Percentiles rank a stretch among this genome's conserved stretches.
Conservation (phyloP, 2,329 filamentous ascomycete genomes). For the Dothistroma pini region DNA sequence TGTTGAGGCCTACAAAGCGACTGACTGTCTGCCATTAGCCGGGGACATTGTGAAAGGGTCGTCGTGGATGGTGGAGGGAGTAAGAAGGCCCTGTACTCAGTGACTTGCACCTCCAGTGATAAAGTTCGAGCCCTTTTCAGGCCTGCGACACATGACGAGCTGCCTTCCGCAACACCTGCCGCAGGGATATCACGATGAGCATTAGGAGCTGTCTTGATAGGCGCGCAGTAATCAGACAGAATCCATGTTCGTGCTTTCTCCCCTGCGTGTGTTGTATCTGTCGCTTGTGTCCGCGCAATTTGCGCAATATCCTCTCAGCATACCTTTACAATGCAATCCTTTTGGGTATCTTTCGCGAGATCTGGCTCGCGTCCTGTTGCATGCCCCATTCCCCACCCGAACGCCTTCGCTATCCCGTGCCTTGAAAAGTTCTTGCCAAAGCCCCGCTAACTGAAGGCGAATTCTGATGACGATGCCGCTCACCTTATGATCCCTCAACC, state of each 20-base stretch:
- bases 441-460: background rate
- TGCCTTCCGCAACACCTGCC: background rate
- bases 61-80: background rate
- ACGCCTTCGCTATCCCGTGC: constrained; percentile 5
- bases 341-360: constrained; percentile 7
- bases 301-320: background rate
- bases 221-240: background rate
- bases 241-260: constrained; percentile 2
- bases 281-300: background rate
- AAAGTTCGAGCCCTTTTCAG: background rate
- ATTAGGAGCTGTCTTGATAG: background rate
- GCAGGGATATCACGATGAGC: background rate
- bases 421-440: background rate
- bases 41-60: background rate
- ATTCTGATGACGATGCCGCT: background rate
- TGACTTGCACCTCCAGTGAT: background rate
- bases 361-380: background rate
- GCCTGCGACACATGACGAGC: background rate
- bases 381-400: background rate
- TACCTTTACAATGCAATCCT: background rate
- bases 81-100: background rate
- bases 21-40: background rate
- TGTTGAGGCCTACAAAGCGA: background rate
- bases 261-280: background rate
- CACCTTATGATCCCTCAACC: constrained; percentile 39